Conservation (phyloP, 257 asterid species). For the Gentiana straminea region DNA sequence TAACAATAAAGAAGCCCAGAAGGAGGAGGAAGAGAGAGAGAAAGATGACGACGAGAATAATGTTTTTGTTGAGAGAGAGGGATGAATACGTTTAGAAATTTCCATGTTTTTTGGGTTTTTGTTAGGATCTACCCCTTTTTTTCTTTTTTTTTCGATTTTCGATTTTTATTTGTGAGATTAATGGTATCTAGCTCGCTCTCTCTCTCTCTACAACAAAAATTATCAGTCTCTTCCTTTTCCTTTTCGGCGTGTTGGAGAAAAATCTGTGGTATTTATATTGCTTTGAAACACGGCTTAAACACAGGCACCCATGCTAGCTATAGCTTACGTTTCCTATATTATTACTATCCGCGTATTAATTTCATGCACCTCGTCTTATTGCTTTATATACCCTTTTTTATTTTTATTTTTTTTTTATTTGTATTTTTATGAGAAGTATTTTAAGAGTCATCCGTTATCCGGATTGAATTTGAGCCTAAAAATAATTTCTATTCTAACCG, state of each 20-base stretch:
- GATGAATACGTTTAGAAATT: neutral
- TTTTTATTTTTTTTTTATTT: too few species aligned
- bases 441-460: too few species aligned
- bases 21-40: slow-evolving; percentile 8
- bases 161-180: neutral
- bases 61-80: slow-evolving; percentile 3
- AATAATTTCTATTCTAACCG: too few species aligned
- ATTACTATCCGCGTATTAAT: too few species aligned
- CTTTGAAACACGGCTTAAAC: too few species aligned
- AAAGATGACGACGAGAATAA: neutral
- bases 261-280: neutral
- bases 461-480: too few species aligned
- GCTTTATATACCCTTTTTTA: too few species aligned
- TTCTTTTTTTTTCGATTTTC: neutral
- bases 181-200: neutral
- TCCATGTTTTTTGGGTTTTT: slow-evolving; percentile 12
- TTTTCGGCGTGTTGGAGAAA: too few species aligned
- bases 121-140: neutral
- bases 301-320: neutral
- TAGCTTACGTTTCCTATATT: too few species aligned
- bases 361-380: too few species aligned
- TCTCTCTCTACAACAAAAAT: slow-evolving; percentile 7
- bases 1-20: slow-evolving; percentile 9
- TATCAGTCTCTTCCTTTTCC: neutral
- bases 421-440: too few species aligned